Evolutionary conservation across 306 rosid species (phyloP).

Genomic region (Lagenaria siceraria): DNA sequence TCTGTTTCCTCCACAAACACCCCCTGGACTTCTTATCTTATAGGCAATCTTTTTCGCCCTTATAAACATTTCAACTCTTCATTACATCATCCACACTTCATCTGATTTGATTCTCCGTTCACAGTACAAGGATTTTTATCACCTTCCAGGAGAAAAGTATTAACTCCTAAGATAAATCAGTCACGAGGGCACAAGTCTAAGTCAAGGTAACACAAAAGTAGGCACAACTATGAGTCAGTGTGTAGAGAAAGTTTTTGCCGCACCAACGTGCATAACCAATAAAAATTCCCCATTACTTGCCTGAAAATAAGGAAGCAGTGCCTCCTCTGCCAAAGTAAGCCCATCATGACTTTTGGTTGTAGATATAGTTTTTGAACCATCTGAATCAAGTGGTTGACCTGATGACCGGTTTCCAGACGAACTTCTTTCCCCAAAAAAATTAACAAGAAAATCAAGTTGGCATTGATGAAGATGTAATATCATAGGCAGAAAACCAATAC

Average conservation of each 20-base stretch:
- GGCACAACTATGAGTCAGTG: background rate
- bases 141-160: background rate
- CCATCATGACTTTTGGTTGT: conserved; percentile 21
- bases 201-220: background rate
- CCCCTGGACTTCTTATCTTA: background rate
- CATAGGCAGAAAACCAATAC: conserved; percentile 52
- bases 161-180: background rate
- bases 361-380: conserved; percentile 38
- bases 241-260: background rate
- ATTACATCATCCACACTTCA: background rate
- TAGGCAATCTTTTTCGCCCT: background rate
- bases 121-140: background rate
- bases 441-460: conserved; percentile 77
- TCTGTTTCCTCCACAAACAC: background rate
- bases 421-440: conserved; percentile 58
- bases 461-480: conserved; percentile 69
- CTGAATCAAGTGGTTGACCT: conserved; percentile 35
- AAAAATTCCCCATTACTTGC: conserved; percentile 26
- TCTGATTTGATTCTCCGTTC: background rate
- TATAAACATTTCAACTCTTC: background rate
- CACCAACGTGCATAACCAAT: background rate
- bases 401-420: conserved; percentile 37
- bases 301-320: conserved; percentile 97
- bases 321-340: conserved; percentile 51
- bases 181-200: background rate